These are phyloP conservation scores for Phytophthora chlamydospora DNA, from an alignment of 352 stramenopile genomes.

Conservation along the genomic window DNA sequence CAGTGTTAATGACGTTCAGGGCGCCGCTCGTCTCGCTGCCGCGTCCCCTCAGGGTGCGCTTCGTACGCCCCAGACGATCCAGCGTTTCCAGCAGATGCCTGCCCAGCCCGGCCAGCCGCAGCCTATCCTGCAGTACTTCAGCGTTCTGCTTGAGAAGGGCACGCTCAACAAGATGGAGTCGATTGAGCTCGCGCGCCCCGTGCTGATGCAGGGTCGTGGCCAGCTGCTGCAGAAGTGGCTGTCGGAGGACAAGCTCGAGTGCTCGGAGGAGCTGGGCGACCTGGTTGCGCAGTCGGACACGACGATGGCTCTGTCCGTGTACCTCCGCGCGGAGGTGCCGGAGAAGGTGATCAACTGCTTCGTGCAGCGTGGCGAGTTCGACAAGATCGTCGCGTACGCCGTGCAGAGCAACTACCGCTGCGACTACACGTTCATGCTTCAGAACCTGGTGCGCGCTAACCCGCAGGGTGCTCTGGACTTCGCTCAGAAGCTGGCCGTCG, in stretches of 20 bases:
- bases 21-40: constrained; percentile 87
- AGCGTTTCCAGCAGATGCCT: constrained; percentile 98
- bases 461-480: constrained; percentile 97
- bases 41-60: constrained; percentile 92
- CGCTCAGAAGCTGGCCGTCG: constrained; percentile 97
- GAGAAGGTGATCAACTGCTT: constrained; percentile 99
- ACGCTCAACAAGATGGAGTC: constrained; percentile 99
- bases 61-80: constrained; percentile 98
- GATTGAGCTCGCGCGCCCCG: constrained; percentile 97
- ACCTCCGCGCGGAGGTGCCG: constrained; percentile 96
- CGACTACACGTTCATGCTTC: constrained; percentile 99
- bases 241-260: constrained; percentile 99
- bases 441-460: constrained; percentile 99
- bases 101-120: constrained; percentile 95
- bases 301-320: constrained; percentile 98
- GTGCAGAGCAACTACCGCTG: constrained; percentile 97
- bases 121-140: constrained; percentile 99
- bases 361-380: constrained; percentile 98
- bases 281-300: constrained; percentile 95
- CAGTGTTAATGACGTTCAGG: constrained; percentile 83
- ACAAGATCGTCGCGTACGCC: constrained; percentile 98
- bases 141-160: constrained; percentile 97
- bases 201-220: constrained; percentile 97
- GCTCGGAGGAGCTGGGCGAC: constrained; percentile 97
- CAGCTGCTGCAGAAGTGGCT: constrained; percentile 99